A percentile compares a stretch with the other conserved stretches of the same genome.
Evolutionary conservation across 768 basidiomycete genomes (phyloP).

Genomic region (Melanogaster broomeanus): DNA sequence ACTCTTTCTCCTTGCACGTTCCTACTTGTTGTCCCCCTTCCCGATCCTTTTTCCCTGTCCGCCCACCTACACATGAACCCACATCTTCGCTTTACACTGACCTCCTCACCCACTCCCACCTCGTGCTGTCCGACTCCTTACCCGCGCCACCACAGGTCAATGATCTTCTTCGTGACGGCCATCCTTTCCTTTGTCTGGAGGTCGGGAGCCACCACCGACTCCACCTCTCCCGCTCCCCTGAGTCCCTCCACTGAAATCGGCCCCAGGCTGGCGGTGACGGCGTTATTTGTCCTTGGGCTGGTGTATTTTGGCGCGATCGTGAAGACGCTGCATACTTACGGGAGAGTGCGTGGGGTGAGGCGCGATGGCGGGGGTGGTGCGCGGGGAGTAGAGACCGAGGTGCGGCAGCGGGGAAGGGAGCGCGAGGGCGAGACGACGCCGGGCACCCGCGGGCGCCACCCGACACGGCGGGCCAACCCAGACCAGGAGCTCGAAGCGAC

Average conservation of each 20-base stretch:
- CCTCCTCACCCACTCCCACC: background rate
- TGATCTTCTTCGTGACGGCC: constrained; percentile 62
- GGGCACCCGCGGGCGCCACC: constrained; percentile 13
- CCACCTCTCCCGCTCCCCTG: constrained; percentile 35
- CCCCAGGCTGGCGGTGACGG: constrained; percentile 57
- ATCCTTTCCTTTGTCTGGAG: constrained; percentile 72
- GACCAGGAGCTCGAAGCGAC: constrained; percentile 3
- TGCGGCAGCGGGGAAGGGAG: background rate
- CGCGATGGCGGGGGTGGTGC: background rate
- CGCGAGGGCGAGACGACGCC: background rate
- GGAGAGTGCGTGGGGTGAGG: constrained; percentile 19
- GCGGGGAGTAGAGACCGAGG: background rate
- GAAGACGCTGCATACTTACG: constrained; percentile 61
- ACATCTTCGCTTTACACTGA: background rate
- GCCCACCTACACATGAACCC: too few species aligned
- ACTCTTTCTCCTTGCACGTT: background rate
- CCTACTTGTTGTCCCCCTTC: too few species aligned
- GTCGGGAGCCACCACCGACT: constrained; percentile 50
- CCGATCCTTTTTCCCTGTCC: too few species aligned
- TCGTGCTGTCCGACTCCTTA: background rate
- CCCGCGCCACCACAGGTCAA: constrained; percentile 46
- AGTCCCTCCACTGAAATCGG: constrained; percentile 42
- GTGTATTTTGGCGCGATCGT: constrained; percentile 65
- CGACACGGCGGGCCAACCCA: background rate
- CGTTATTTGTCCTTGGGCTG: constrained; percentile 56